Evolutionary conservation across 345 rosid species (phyloP), one percentile per base, ranked within the genome.

Genomic region (Gynandropsis gynandra): DNA sequence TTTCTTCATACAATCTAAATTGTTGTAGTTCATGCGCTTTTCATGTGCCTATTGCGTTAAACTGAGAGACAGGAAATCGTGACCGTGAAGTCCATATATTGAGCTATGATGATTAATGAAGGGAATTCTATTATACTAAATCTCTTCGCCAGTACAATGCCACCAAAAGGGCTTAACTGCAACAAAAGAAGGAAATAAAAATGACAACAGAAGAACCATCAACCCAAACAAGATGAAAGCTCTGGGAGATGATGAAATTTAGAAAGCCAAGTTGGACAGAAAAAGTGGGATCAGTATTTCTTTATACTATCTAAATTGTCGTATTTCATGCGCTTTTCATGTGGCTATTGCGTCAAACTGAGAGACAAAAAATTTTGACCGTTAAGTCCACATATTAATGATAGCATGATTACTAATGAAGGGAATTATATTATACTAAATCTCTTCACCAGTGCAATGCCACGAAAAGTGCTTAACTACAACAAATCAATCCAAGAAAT

Each of bases 91-190:
- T 24, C 29, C 29, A 24, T 5, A 24, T 24, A 24, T 24, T 24
- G 12, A 49, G 39, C 54, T n/a, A 16, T 54, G 47, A 31, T 27
- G 58, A 37, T n/a, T 39, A 24, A 27, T 39, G 32, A 10, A 40
- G 20, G 16, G 15, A 36, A 47, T 21, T 20, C 27, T 13, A 19
- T 3, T 7, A 38, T 9, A 18, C 47, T 8, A 27, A 62, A 21
- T 37, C 46, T 41, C 31, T 33, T 27, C 15, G 9, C 32, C 32
- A 32, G 5, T 5, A 24, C 10, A 42, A 42, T 17, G 10, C 8
- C 16, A 39, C 12, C 11, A 43, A 18, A 21, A 24, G 29, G 29
- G 29, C 4, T 24, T 24, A 2, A 24, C 29, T 24, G 5, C 2
- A 24, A 24, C 29, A 24, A 24, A 24, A n/a, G n/a, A n/a, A n/a